Conservation (phyloP, 139 green algal species). For the Astrephomene gubernaculifera region DNA sequence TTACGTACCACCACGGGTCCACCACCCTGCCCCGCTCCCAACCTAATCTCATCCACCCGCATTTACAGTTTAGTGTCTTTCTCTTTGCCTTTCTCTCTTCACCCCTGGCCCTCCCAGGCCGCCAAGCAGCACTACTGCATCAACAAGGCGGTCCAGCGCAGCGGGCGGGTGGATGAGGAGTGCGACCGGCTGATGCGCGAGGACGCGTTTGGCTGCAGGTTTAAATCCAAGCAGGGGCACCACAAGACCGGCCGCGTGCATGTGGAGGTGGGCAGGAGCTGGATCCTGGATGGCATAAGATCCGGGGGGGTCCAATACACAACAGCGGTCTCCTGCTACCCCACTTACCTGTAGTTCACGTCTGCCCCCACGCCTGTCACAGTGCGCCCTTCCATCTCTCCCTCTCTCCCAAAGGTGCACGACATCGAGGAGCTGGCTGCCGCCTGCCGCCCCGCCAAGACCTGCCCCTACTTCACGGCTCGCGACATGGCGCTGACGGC, state of each 20-base stretch:
- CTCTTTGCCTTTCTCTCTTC: not conserved
- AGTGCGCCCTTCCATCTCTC: no score
- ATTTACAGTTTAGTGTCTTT: no score
- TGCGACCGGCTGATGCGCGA: conserved; percentile 83
- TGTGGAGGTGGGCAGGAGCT: not conserved
- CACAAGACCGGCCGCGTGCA: not conserved
- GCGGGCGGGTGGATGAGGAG: conserved; percentile 74
- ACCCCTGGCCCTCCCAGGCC: conserved; percentile 63
- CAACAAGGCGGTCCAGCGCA: conserved; percentile 73
- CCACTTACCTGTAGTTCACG: no score
- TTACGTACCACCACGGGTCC: no score
- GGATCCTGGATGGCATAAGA: no score
- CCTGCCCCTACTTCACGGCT: conserved; percentile 92
- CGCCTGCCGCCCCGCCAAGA: conserved; percentile 59
- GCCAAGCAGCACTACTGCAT: conserved; percentile 91
- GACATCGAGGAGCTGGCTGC: conserved; percentile 95
- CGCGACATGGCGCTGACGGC: conserved; percentile 75
- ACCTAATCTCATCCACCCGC: no score
- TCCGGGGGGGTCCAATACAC: no score
- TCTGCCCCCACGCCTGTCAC: no score
- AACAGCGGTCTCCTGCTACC: no score
- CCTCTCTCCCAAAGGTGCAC: conserved; percentile 62
- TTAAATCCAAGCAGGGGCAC: not conserved
- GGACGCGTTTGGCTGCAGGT: conserved; percentile 20
- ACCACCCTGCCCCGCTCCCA: no score